phyloP scores from a whole-genome alignment of 164 flowering plant genomes.

The Vitis amurensis region DNA sequence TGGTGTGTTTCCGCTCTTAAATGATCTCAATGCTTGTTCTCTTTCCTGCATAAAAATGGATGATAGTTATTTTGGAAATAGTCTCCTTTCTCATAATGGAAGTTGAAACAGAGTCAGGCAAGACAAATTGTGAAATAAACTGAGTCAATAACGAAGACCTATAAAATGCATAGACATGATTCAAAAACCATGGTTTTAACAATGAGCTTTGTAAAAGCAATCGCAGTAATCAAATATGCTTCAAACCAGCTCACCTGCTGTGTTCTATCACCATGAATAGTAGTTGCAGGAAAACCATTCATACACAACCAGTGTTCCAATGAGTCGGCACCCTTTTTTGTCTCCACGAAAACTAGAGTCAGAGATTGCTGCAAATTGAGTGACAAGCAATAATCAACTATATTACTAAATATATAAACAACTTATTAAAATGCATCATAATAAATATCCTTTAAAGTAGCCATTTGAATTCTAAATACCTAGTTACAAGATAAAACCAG shows the following conservation, averaged over 20 bases:
- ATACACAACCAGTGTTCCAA: slow-evolving; percentile 56
- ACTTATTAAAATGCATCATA: background rate
- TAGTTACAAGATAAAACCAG: background rate
- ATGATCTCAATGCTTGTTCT: slow-evolving; percentile 67
- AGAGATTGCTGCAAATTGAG: slow-evolving; percentile 51
- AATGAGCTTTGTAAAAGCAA: too few species aligned
- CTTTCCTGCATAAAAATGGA: slow-evolving; percentile 46
- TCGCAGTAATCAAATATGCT: background rate
- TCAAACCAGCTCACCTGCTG: slow-evolving; percentile 38
- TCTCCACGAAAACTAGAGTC: slow-evolving; percentile 63
- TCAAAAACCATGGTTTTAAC: too few species aligned
- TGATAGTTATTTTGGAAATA: too few species aligned
- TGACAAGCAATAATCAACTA: background rate
- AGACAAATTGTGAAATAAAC: too few species aligned
- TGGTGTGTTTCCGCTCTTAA: slow-evolving; percentile 67
- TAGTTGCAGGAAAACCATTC: slow-evolving; percentile 63
- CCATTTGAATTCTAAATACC: background rate
- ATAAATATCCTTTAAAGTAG: background rate
- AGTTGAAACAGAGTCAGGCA: too few species aligned
- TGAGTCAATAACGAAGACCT: too few species aligned
- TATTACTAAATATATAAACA: background rate
- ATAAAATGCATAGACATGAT: too few species aligned
- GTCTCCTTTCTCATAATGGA: background rate
- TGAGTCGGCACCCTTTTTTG: slow-evolving; percentile 64
- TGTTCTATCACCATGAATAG: slow-evolving; percentile 64